Percentiles rank a stretch among this genome's conserved stretches.
These are phyloP conservation scores for Haplosporangium sp. DNA, from an alignment of 371 early-diverging fungal species.

Conservation along the genomic window DNA sequence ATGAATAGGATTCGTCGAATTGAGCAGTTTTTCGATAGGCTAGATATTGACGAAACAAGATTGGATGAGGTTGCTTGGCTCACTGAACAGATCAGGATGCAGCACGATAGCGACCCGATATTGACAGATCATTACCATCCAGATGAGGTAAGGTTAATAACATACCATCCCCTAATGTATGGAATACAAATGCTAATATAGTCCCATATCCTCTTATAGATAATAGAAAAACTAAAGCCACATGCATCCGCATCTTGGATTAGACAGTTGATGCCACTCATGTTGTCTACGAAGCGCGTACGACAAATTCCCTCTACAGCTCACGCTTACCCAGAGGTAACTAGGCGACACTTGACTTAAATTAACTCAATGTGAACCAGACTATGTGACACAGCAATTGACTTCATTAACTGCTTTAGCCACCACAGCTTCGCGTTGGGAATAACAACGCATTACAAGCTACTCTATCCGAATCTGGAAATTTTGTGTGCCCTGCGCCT, in stretches of 20 bases:
- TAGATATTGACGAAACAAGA: conserved; percentile 48
- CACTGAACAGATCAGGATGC: conserved; percentile 39
- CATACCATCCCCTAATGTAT: neutral
- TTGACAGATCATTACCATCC: conserved; percentile 1
- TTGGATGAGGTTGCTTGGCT: conserved; percentile 52
- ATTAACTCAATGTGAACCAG: neutral
- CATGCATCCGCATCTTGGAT: conserved; percentile 38
- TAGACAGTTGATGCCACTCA: conserved; percentile 37
- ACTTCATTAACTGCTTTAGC: neutral
- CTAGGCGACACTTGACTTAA: neutral
- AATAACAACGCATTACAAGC: conserved; percentile 16
- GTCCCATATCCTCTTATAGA: neutral
- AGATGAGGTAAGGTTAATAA: conserved; percentile 22
- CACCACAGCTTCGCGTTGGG: neutral
- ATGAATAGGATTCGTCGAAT: conserved; percentile 44
- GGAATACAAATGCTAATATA: neutral
- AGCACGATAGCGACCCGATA: conserved; percentile 14
- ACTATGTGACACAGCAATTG: neutral
- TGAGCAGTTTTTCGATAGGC: conserved; percentile 48
- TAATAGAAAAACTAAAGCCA: conserved; percentile 29
- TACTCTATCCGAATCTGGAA: conserved; percentile 30
- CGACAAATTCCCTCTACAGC: conserved; percentile 35
- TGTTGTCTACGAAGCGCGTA: conserved; percentile 33
- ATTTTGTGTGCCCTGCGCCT: conserved; percentile 32
- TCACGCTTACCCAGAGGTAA: conserved; percentile 32